A percentile compares a stretch with the other conserved stretches of the same genome.
These are phyloP conservation scores for Butyriboletus loyo DNA, from an alignment of 768 basidiomycete species.

Conservation along the genomic window DNA sequence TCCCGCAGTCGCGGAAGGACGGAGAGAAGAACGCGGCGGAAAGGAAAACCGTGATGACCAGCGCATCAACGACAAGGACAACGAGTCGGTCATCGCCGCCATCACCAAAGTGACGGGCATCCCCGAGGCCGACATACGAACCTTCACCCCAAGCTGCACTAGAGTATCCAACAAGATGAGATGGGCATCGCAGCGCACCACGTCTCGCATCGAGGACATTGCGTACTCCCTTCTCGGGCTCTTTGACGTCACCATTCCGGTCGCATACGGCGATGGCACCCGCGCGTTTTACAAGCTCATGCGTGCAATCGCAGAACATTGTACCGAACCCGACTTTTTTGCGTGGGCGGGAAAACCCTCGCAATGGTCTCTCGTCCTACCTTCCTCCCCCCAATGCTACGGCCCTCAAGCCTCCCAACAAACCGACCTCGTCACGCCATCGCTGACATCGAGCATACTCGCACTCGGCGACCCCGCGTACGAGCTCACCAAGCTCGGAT, in stretches of 20 bases:
- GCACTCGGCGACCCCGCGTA: slow-evolving; percentile 21
- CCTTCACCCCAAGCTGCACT: slow-evolving; percentile 17
- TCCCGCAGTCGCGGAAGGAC: slow-evolving; percentile 10
- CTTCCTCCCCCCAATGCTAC: slow-evolving; percentile 23
- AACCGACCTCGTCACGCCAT: slow-evolving; percentile 7
- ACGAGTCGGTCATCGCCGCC: slow-evolving; percentile 11
- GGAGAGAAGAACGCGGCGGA: slow-evolving; percentile 12
- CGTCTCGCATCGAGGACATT: slow-evolving; percentile 22
- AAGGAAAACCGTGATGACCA: slow-evolving; percentile 11
- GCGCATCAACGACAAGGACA: slow-evolving; percentile 25
- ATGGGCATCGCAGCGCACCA: slow-evolving; percentile 22
- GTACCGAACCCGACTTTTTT: slow-evolving; percentile 20
- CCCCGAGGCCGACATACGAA: slow-evolving; percentile 19
- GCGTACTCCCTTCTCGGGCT: slow-evolving; percentile 26
- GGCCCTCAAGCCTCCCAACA: slow-evolving; percentile 1
- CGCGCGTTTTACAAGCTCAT: slow-evolving; percentile 23
- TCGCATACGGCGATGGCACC: slow-evolving; percentile 24
- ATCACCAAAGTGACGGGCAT: slow-evolving; percentile 21
- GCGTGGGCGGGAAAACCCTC: slow-evolving; percentile 24
- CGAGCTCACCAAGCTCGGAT: slow-evolving; percentile 24
- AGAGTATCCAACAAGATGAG: slow-evolving; percentile 24
- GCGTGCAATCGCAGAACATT: slow-evolving; percentile 14
- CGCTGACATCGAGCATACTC: neutral
- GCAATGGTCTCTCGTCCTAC: slow-evolving; percentile 22
- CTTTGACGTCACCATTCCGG: slow-evolving; percentile 20